phyloP scores from a whole-genome alignment of 345 rosid genomes.

The Sisymbrium irio region DNA sequence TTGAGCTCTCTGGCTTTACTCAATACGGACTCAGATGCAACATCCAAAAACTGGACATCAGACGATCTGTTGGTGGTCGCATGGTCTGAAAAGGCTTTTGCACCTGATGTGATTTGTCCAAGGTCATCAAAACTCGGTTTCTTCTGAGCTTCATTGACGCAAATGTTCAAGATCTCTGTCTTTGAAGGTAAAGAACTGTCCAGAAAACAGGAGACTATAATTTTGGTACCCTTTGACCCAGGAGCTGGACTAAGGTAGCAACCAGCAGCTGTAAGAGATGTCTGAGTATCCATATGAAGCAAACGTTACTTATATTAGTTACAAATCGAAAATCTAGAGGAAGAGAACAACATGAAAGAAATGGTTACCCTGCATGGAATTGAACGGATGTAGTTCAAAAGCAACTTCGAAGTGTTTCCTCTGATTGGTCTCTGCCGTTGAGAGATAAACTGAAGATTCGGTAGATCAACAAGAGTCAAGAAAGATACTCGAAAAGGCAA shows the following conservation, averaged over 20 bases:
- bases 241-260: constrained; percentile 93
- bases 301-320: neutral
- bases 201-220: constrained; percentile 72
- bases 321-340: neutral
- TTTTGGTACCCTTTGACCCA: constrained; percentile 74
- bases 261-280: constrained; percentile 88
- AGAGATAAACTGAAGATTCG: constrained; percentile 63
- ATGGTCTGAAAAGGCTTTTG: constrained; percentile 38
- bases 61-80: constrained; percentile 35
- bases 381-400: constrained; percentile 58
- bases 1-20: constrained; percentile 62
- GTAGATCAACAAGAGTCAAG: constrained; percentile 18
- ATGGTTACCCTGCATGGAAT: constrained; percentile 75
- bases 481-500: neutral
- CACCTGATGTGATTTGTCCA: constrained; percentile 45
- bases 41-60: constrained; percentile 47
- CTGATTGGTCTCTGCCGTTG: constrained; percentile 85
- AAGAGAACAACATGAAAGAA: constrained; percentile 1
- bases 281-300: constrained; percentile 43
- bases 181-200: constrained; percentile 57
- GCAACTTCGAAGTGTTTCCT: constrained; percentile 69
- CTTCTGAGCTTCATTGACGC: constrained; percentile 32
- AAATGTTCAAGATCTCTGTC: constrained; percentile 37
- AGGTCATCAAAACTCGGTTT: constrained; percentile 30
- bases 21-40: constrained; percentile 50